Base-by-base conservation (phyloP, 176 grass and related monocot species). In the Paspalum notatum region DNA sequence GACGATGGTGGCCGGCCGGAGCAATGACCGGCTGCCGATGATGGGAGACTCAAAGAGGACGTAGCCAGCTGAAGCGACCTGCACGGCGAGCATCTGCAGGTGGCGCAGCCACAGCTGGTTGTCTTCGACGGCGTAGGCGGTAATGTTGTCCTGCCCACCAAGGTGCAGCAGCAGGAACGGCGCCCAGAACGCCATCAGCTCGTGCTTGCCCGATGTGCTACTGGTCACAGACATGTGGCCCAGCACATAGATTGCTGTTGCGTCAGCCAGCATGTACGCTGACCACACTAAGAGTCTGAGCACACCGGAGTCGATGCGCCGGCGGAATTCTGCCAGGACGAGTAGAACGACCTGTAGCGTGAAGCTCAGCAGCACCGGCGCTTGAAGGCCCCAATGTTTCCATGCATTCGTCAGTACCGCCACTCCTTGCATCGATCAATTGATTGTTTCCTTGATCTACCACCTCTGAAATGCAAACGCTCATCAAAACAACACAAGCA, bases 371-470 rank as follows among this genome's bases (percentile, higher is more conserved):
- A 79, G 18, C 20, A 67, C 77, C 2, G 67, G 49, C 9, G 62
- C 76, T 52, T 79, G 76, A 62, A 79, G 37, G 7, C 59, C 61
- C 76, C 76, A 79, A 41, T 79, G 27, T 16, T 66, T 66, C 76
- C 76, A 79, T 41, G 49, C 22, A 50, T 37, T 4, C 15, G 26
- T 18, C 5, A 38, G 11, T 4, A 38, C 12, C 1, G 0, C n/a
- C 32, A 11, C 61, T 52, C 45, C 76, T 40, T 49, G 61, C 76
- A 79, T 79, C 9, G 75, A 39, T n/a, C 9, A 54, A 54, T 8
- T 54, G 18, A 42, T 42, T 3, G 9, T 8, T 49, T 50, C 26
- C n/a, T n/a, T n/a, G n/a, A n/a, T n/a, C n/a, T n/a, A n/a, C n/a
- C n/a, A n/a, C n/a, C n/a, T n/a, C n/a, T n/a, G n/a, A n/a, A n/a